Percentiles rank a stretch among this genome's conserved stretches.
These are phyloP conservation scores for Gloeostereum incarnatum DNA, from an alignment of 768 basidiomycete species.

Conservation along the genomic window DNA sequence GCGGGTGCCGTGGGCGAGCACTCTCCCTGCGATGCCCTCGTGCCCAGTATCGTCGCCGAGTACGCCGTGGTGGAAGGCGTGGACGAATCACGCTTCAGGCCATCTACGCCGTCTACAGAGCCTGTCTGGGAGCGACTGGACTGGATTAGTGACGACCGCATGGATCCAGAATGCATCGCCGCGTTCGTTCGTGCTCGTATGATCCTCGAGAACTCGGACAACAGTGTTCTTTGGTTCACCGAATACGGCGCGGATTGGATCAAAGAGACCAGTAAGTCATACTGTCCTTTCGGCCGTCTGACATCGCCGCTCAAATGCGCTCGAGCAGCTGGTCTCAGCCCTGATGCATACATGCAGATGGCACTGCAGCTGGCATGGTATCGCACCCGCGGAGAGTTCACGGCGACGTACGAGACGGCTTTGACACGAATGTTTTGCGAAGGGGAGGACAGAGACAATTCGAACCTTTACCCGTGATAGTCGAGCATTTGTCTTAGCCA, in stretches of 20 bases:
- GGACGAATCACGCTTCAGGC: slow-evolving; percentile 31
- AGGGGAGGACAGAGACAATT: slow-evolving; percentile 87
- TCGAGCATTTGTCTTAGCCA: slow-evolving; percentile 66
- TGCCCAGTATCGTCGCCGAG: slow-evolving; percentile 81
- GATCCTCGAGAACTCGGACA: slow-evolving; percentile 74
- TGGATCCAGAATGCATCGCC: slow-evolving; percentile 43
- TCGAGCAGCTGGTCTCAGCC: slow-evolving; percentile 40
- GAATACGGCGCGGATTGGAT: slow-evolving; percentile 88
- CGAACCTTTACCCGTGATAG: slow-evolving; percentile 67
- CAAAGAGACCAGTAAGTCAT: slow-evolving; percentile 50
- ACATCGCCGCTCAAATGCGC: background rate
- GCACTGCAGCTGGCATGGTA: slow-evolving; percentile 90
- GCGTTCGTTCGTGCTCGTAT: slow-evolving; percentile 48
- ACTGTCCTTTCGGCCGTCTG: background rate
- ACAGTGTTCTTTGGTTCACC: slow-evolving; percentile 72
- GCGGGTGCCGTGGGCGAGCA: slow-evolving; percentile 89
- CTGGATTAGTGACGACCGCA: slow-evolving; percentile 61
- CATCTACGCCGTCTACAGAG: slow-evolving; percentile 6
- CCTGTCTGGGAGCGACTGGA: slow-evolving; percentile 52
- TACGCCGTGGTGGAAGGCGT: slow-evolving; percentile 69
- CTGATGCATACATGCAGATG: slow-evolving; percentile 89
- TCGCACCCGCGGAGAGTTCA: slow-evolving; percentile 62
- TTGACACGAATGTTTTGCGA: slow-evolving; percentile 80
- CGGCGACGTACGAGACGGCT: slow-evolving; percentile 90
- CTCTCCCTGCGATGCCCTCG: slow-evolving; percentile 81